Base-by-base conservation (phyloP, 179 eudicot species). In the Vitellaria paradoxa region DNA sequence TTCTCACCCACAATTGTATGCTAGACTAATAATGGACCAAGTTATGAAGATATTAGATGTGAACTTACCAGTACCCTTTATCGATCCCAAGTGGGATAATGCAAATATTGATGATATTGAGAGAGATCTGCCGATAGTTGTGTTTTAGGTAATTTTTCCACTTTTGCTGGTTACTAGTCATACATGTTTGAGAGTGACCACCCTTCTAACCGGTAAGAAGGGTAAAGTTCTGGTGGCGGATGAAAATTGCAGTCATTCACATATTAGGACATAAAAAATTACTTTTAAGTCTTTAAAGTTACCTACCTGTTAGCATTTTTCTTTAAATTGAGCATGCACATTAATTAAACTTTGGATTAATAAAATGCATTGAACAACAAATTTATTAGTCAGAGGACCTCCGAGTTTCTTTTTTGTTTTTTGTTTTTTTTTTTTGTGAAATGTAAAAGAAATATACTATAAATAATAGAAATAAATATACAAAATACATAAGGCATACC, bases 31-130 rank as follows among this genome's bases (percentile, higher is more conserved):
- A 37, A 60, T 55, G 60, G 60, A 55, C 17, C 60, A 55, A 14
- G 17, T 93, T 23, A 97, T 91, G 55, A 91, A 90, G 87, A 88
- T 93, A n/a, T 65, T 93, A 82, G 97, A 93, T 81, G 85, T 82
- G 8, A 88, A 89, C 76, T 75, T 85, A 60, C 89, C 93, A 0
- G 84, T 91, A 65, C 97, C 97, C n/a, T n/a, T n/a, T n/a, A n/a
- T 69, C 78, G 1, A 88, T 93, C 47, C 97, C 94, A 0, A 97
- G 91, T 64, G 81, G 94, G 53, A 94, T 97, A 2, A 87, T 52
- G 87, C 97, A 0, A 81, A 77, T 77, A 73, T 87, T 9, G 86
- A 85, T 13, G 94, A 87, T 66, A 93, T 90, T 9, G n/a, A n/a
- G 97, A 93, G 87, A 88, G 88, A 73, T 93, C 91, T 9, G 87